Evolutionary conservation across 108 stramenopile genomes (phyloP).

Genomic region (Chaetoceros tenuissimus): DNA sequence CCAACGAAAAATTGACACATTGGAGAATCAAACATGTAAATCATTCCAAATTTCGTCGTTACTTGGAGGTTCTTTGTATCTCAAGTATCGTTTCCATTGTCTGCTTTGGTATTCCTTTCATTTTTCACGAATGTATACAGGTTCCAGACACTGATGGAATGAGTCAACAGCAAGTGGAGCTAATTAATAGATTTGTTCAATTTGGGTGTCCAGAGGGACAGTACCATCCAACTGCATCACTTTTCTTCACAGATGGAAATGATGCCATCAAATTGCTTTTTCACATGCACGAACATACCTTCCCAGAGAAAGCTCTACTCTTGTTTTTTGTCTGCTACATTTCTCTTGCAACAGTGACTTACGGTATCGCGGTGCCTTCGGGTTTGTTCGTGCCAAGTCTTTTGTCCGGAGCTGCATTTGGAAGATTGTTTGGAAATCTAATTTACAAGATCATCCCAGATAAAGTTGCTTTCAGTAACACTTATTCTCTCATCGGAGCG

Average conservation of each 20-base stretch:
- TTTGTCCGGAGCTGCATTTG: conserved; percentile 42
- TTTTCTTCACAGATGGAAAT: conserved; percentile 45
- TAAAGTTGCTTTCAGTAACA: conserved; percentile 45
- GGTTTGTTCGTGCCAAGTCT: conserved; percentile 64
- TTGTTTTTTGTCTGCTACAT: conserved; percentile 49
- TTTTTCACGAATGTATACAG: conserved; percentile 19
- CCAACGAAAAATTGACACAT: conserved; percentile 30
- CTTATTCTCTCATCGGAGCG: conserved; percentile 75
- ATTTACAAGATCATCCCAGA: conserved; percentile 11
- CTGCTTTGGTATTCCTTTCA: conserved; percentile 18
- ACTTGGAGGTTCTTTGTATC: conserved; percentile 32
- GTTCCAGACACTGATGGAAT: conserved; percentile 22
- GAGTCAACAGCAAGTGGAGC: conserved; percentile 10
- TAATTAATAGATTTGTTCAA: conserved; percentile 14
- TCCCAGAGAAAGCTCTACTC: conserved; percentile 11
- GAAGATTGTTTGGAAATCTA: conserved; percentile 36
- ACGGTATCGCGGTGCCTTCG: conserved; percentile 61
- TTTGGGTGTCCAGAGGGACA: conserved; percentile 33
- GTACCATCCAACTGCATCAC: conserved; percentile 79
- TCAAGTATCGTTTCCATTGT: conserved; percentile 20
- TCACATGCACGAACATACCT: conserved; percentile 35
- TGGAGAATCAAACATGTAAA: conserved; percentile 36
- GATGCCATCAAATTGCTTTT: conserved; percentile 40
- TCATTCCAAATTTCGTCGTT: conserved; percentile 21
- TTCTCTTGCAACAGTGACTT: conserved; percentile 34